Base-by-base conservation (phyloP, 1,139 yeast species). In the Sugiyamaella castrensis region DNA sequence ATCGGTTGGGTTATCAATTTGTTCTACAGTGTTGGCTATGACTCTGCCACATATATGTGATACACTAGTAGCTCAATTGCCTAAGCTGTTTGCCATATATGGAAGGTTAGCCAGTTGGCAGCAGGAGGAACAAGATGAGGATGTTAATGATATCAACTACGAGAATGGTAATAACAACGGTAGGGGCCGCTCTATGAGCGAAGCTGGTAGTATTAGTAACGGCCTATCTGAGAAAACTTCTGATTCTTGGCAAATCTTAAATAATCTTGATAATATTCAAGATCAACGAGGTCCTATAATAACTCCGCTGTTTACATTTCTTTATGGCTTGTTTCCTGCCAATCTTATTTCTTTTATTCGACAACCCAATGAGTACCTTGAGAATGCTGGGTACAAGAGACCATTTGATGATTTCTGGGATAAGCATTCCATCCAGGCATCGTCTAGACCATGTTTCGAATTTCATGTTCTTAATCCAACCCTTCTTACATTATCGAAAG, bases 281-380 rank as follows among this genome's bases (percentile, higher is more conserved):
- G 62, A 59, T 28, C 52, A 53, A 11, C 48, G 57, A 11, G 48
- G 50, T 10, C 60, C 64, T 1, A 54, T 64, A 35, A 56, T 64
- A 32, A 53, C 62, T 2, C 67, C 71, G 9, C 57, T 75, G 12
- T 72, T 69, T 43, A 74, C 82, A 0, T 66, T 79, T 32, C 60
- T 82, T 1, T 83, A 83, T 57, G 88, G 86, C 0, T 61, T 82
- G n/a, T 82, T 74, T 55, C 87, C 88, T 0, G 65, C 71, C 29
- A 78, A 79, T 56, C 63, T 81, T 2, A 59, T 74, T 32, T 60
- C 64, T 5, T 82, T 79, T 57, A 56, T 75, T 15, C 66, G 71
- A 19, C 63, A 69, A 33, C 83, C 87, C 0, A 53, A 62, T 4
- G 60, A 55, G 37, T 72, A 70, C 52, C 56, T 69, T 12, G 55